Conservation (phyloP, 768 basidiomycete species). For the Lactifluus subvellereus region DNA sequence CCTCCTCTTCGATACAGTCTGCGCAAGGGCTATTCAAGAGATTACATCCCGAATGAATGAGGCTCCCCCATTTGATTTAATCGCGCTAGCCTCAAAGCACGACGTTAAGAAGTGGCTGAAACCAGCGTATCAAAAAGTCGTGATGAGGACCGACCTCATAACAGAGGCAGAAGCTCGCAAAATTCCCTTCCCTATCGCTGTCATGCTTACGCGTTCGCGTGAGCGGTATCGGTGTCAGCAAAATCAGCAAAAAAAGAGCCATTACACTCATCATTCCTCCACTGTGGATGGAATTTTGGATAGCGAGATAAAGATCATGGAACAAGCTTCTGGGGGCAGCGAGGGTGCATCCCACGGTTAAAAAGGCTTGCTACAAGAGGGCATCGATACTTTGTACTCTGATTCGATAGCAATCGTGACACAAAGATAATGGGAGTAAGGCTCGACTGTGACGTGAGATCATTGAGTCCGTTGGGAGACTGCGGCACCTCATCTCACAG, state of each 20-base stretch:
- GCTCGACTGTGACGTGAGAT: no score
- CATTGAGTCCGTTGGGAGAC: no score
- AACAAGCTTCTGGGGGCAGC: not conserved
- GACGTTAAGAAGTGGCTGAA: slow-evolving; percentile 24
- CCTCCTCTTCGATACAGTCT: slow-evolving; percentile 17
- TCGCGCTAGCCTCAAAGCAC: slow-evolving; percentile 22
- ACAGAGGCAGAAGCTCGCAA: slow-evolving; percentile 1
- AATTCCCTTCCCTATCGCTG: not conserved
- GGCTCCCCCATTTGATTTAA: slow-evolving; percentile 19
- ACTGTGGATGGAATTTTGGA: not conserved
- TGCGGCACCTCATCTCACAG: no score
- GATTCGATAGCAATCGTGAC: not conserved
- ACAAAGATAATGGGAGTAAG: not conserved
- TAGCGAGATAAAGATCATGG: not conserved
- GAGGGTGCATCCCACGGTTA: not conserved
- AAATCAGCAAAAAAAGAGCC: not conserved
- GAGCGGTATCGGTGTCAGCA: slow-evolving; percentile 1
- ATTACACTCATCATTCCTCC: not conserved
- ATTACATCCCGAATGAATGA: slow-evolving; percentile 9
- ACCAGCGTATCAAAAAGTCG: slow-evolving; percentile 17
- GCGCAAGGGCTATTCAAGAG: slow-evolving; percentile 16
- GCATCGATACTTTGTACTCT: not conserved
- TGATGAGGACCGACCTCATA: not conserved
- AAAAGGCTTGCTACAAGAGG: not conserved
- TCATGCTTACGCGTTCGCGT: slow-evolving; percentile 15